Evolutionary conservation across 148 eudicot genomes (phyloP).

Genomic region (Fagopyrum tataricum): DNA sequence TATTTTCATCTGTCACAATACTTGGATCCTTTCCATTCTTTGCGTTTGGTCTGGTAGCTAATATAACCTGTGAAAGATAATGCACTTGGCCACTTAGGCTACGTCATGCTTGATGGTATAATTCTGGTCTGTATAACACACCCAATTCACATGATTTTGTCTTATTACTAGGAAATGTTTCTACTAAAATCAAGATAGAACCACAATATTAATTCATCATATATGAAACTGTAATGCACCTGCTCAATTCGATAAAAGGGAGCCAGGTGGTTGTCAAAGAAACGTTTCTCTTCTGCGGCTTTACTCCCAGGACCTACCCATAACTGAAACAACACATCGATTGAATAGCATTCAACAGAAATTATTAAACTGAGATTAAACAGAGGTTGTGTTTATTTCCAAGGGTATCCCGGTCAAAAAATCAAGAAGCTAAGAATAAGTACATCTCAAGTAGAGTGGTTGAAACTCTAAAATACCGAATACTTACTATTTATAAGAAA

Average conservation of each 20-base stretch:
- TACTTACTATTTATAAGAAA: no score
- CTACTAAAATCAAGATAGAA: background rate
- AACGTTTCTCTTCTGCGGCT: conserved; percentile 65
- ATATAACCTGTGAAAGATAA: conserved; percentile 37
- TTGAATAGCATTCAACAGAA: background rate
- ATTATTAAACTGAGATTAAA: background rate
- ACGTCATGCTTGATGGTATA: background rate
- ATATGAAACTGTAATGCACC: conserved; percentile 22
- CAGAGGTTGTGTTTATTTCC: no score
- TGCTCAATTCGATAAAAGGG: conserved; percentile 76
- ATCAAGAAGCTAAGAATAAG: no score
- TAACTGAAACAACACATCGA: conserved; percentile 35
- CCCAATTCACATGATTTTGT: background rate
- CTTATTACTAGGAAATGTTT: background rate
- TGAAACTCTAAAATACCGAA: no score
- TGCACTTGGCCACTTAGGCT: conserved; percentile 11
- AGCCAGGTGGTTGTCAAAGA: conserved; percentile 59
- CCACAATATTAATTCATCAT: background rate
- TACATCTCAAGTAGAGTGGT: no score
- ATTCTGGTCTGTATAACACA: background rate
- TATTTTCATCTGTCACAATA: conserved; percentile 60
- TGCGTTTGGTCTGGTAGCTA: conserved; percentile 43
- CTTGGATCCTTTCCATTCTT: conserved; percentile 40
- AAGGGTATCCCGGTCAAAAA: no score
- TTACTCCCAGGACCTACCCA: conserved; percentile 78